phyloP scores from a whole-genome alignment of 2,329 filamentous ascomycete species.

The Aureobasidium vineae region DNA sequence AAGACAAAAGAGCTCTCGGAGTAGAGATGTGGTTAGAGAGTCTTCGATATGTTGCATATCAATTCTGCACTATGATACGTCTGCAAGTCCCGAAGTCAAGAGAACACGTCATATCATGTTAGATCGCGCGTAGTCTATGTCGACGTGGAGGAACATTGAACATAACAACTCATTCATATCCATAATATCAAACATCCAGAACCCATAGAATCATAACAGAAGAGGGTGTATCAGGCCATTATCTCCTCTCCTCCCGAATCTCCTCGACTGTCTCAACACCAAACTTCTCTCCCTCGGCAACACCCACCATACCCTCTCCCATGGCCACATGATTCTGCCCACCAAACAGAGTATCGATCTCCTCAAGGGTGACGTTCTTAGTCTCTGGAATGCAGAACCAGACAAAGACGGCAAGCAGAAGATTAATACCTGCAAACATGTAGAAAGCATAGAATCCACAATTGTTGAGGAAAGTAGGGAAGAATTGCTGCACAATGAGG shows the following conservation, averaged over 20 bases:
- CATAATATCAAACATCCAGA: not conserved
- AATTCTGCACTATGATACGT: too few species aligned
- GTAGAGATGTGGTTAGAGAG: too few species aligned
- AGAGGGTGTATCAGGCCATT: not conserved
- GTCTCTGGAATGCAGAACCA: constrained; percentile 47
- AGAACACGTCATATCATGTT: too few species aligned
- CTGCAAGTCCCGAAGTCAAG: too few species aligned
- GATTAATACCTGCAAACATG: constrained; percentile 53
- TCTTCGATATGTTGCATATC: too few species aligned
- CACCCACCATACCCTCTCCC: constrained; percentile 49
- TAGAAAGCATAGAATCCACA: constrained; percentile 57
- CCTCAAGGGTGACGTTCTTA: constrained; percentile 52
- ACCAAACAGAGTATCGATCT: constrained; percentile 58
- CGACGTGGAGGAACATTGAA: too few species aligned
- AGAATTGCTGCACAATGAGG: constrained; percentile 67
- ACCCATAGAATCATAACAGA: not conserved
- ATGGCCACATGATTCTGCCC: constrained; percentile 57
- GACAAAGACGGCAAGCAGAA: constrained; percentile 44
- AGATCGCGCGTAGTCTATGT: too few species aligned
- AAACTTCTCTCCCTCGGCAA: constrained; percentile 35
- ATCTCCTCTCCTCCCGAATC: constrained; percentile 12
- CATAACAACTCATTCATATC: too few species aligned
- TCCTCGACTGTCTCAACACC: constrained; percentile 10
- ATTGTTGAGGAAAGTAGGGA: constrained; percentile 64
- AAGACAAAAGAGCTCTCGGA: too few species aligned